Percentiles rank a stretch among this genome's conserved stretches.
phyloP scores from a whole-genome alignment of 495 filamentous ascomycete species.

The Saxophila tyrrhenica region DNA sequence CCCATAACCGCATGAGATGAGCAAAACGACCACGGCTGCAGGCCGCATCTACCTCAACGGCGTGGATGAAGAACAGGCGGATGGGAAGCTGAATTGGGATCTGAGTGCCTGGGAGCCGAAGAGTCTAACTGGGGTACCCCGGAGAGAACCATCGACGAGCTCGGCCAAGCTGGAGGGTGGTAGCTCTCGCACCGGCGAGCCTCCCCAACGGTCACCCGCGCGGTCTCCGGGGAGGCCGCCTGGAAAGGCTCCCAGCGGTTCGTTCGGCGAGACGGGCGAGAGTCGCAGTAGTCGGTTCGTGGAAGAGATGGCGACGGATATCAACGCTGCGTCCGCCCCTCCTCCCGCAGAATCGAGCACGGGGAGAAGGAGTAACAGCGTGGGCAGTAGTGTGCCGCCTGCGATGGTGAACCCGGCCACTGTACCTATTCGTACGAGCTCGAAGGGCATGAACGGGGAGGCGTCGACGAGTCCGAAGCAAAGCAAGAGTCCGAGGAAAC shows the following conservation, averaged over 20 bases:
- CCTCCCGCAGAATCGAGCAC: neutral
- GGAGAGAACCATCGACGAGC: neutral
- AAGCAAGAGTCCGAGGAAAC: constrained; percentile 7
- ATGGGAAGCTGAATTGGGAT: neutral
- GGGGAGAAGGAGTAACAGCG: neutral
- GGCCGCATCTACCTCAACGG: neutral
- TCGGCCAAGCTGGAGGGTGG: neutral
- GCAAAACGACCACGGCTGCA: neutral
- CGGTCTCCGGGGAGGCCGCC: too few relatives aligned
- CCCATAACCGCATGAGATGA: neutral
- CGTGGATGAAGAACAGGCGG: neutral
- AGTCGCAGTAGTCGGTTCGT: neutral
- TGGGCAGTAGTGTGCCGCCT: neutral
- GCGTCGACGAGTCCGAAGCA: constrained; percentile 4
- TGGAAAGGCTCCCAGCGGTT: too few relatives aligned
- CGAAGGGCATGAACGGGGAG: constrained; percentile 2
- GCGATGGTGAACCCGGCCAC: constrained; percentile 15
- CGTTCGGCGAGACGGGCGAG: neutral
- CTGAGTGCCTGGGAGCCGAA: neutral
- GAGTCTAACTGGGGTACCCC: neutral
- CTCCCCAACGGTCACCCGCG: too few relatives aligned
- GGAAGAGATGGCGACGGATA: neutral
- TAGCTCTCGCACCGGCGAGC: neutral
- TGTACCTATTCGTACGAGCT: constrained; percentile 19
- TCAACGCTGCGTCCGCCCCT: neutral